Evolutionary conservation across 2,329 filamentous ascomycete species (phyloP), one percentile per base, ranked within the genome.

Genomic region (Fusarium domesticum): DNA sequence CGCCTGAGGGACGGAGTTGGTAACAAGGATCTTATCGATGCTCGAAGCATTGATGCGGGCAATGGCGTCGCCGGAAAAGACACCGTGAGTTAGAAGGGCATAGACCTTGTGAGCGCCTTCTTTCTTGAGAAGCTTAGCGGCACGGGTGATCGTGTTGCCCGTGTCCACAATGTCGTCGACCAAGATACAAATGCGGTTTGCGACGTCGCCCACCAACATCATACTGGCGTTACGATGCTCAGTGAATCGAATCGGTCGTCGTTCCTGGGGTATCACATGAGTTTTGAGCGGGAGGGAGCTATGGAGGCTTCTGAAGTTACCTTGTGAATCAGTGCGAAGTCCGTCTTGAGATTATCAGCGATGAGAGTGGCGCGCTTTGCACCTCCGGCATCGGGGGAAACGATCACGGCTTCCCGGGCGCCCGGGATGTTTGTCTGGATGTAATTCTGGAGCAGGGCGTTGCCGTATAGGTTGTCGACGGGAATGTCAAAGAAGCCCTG

Each of bases 401-500:
- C 92, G 62, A 98, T 87, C 35, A 98, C 90, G 30, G 89, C 87
- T 45, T 92, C 81, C 67, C 84, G 85, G 69, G 84, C 91, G 63
- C 91, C 85, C 37, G 88, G 85, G 48, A 96, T 93, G 60, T 89
- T 82, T 62, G 87, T 83, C 64, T 90, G 84, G 58, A 86, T 85
- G 62, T 85, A 86, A 50, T 78, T 77, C 63, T 84, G 81, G 42
- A 86, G 74, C 39, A 91, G 72, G 38, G 87, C 84, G 58, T 87
- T 83, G 44, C 85, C 92, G 70, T 97, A 97, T 15, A 98, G 77
- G 66, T 98, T 98, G 72, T 98, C 93, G 44, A 98, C 93, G 3
- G 93, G 93, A 46, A 97, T 96, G 64, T 98, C 92, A 64, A 98
- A 97, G 76, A 96, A 98, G 42, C 93, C 93, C 70, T 98, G 93